Base-by-base conservation (phyloP, 148 eudicot species). In the Beta vulgaris region DNA sequence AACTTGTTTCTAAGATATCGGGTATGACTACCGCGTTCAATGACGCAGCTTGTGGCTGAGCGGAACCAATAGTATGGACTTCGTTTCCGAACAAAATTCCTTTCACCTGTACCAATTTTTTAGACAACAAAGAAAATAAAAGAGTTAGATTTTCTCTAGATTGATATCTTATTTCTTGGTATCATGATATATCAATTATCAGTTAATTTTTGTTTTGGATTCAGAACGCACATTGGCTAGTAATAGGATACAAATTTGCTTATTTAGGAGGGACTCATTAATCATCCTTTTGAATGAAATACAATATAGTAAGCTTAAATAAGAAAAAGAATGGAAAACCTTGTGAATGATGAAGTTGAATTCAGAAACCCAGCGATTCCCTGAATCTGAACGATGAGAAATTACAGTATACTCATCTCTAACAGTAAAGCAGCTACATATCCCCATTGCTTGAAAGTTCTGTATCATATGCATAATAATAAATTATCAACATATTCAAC, bases 401-500 rank as follows among this genome's bases (percentile, higher is more conserved):
- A 18, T 39, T 39, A 6, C n/a, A 4, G 51, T 11, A 6, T 62
- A 36, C 35, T 58, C 18, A 53, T 66, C 64, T 51, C 34, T 53
- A 37, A 18, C 6, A 5, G n/a, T 23, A 23, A 75, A 29, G 72
- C 78, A 74, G 40, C 76, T 46, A 11, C 29, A 31, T 12, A 63
- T 46, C 1, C 72, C 78, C 78, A 75, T 75, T 53, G 18, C 15
- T 54, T 54, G 18, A 54, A 13, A 28, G 8, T 53, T 66, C 54
- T 67, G 78, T 55, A 67, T 75, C 51, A 66, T 18, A 2, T 18
- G n/a, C 21, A 25, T 59, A 23, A 9, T n/a, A 63, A 25, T 6
- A 15, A 5, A 36, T 12, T 16, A 35, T 58, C 34, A 58, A 58
- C 19, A 29, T 51, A 13, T 21, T 16, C 3, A 23, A 51, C 57